Percentiles rank a stretch among this genome's conserved stretches.
These are phyloP conservation scores for Citrus mangshanensis DNA, from an alignment of 345 rosid species.

Conservation along the genomic window DNA sequence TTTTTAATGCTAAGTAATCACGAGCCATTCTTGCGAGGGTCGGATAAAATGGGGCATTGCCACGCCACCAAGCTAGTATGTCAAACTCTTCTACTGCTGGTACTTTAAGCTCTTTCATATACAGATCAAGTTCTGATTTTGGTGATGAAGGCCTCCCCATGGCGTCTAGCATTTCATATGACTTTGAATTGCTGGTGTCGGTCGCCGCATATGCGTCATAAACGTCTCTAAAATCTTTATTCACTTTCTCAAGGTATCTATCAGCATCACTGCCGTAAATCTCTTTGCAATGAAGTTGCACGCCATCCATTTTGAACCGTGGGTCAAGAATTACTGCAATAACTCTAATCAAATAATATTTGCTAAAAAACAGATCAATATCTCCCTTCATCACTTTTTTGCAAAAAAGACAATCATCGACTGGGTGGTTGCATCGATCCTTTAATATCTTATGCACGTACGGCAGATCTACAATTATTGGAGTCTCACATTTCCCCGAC, in stretches of 20 bases:
- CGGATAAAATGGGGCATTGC: not conserved
- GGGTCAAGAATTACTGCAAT: not conserved
- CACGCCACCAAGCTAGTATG: slow-evolving; percentile 10
- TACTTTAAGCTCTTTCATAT: not conserved
- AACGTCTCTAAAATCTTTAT: not conserved
- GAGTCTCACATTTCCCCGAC: fast-evolving
- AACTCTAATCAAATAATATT: no score
- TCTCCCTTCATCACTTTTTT: no score
- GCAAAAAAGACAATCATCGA: not conserved
- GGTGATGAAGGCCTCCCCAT: not conserved
- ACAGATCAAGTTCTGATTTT: slow-evolving; percentile 4
- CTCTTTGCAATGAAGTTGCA: not conserved
- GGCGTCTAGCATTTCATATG: not conserved
- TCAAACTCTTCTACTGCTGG: not conserved
- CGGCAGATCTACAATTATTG: not conserved
- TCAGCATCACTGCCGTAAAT: not conserved
- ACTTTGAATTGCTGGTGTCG: not conserved
- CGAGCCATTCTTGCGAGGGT: slow-evolving; percentile 10
- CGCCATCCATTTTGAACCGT: not conserved
- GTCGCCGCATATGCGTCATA: not conserved
- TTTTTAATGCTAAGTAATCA: not conserved
- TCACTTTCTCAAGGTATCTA: not conserved
- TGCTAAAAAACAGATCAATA: no score
- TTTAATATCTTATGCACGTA: not conserved
- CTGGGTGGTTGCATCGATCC: not conserved